A percentile compares a stretch with the other conserved stretches of the same genome.
Evolutionary conservation across 352 stramenopile genomes (phyloP).

Genomic region (Globisporangium canariense): DNA sequence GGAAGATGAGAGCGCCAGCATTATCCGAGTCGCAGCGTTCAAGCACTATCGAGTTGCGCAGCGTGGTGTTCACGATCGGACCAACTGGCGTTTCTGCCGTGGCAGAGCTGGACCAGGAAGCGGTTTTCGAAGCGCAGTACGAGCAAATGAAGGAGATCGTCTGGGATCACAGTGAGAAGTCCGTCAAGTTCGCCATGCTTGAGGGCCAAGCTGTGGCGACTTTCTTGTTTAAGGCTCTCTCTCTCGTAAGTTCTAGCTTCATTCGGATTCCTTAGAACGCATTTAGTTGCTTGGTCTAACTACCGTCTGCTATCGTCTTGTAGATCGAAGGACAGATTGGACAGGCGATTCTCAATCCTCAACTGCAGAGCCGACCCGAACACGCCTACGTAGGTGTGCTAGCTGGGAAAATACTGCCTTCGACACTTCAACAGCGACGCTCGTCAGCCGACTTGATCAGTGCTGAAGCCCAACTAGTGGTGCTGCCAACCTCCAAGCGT

Average conservation of each 20-base stretch:
- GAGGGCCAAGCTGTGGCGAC: constrained; percentile 26
- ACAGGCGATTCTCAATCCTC: constrained; percentile 22
- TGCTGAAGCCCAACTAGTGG: constrained; percentile 8
- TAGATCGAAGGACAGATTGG: constrained; percentile 47
- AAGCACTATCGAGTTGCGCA: constrained; percentile 16
- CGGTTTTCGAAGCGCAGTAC: constrained; percentile 42
- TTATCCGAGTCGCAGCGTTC: neutral
- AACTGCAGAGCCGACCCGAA: constrained; percentile 30
- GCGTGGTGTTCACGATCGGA: constrained; percentile 43
- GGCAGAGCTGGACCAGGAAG: constrained; percentile 28
- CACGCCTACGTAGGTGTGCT: constrained; percentile 69
- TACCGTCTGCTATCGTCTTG: neutral
- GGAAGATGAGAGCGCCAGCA: constrained; percentile 35
- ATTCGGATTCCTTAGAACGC: neutral
- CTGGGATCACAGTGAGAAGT: constrained; percentile 67
- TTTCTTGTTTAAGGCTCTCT: constrained; percentile 46
- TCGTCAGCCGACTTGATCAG: constrained; percentile 16
- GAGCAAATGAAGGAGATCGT: constrained; percentile 52
- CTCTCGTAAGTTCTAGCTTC: constrained; percentile 16
- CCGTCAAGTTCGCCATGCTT: constrained; percentile 40
- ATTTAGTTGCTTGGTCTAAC: neutral
- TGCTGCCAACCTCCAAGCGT: constrained; percentile 33
- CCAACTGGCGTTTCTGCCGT: constrained; percentile 36
- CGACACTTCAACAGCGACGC: constrained; percentile 64
- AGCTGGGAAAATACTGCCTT: constrained; percentile 52